Evolutionary conservation across 129 eudicot species (phyloP).

Genomic region (Arctium minus): DNA sequence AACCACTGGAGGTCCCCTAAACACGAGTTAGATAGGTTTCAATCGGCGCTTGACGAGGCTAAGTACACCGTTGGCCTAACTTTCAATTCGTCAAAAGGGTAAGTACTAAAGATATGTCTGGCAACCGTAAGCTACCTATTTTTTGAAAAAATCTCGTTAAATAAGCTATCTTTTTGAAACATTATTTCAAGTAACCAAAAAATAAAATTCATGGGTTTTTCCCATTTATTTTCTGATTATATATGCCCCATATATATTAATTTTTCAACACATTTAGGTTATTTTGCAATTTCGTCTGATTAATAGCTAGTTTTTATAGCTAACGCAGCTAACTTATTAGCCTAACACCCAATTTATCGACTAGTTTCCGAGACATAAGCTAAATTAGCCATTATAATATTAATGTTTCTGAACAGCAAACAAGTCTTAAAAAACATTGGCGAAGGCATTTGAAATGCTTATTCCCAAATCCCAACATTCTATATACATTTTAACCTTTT

Average conservation of each 20-base stretch:
- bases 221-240: too few relatives aligned
- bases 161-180: background rate
- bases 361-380: background rate
- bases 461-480: background rate
- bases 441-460: too few relatives aligned
- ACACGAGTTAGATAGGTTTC: constrained; percentile 44
- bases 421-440: background rate
- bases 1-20: constrained; percentile 35
- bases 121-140: background rate
- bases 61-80: constrained; percentile 74
- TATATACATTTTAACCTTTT: background rate
- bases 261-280: too few relatives aligned
- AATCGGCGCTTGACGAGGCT: constrained; percentile 67
- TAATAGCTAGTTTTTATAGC: too few relatives aligned
- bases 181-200: too few relatives aligned
- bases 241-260: too few relatives aligned
- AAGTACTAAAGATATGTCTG: constrained; percentile 12
- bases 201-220: too few relatives aligned
- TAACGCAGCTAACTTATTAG: too few relatives aligned
- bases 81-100: constrained; percentile 70
- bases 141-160: too few relatives aligned
- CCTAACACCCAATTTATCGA: too few relatives aligned
- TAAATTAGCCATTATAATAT: background rate
- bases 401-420: background rate
- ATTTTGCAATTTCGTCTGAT: too few relatives aligned